Conservation (phyloP, 257 asterid species). For the Lavandula angustifolia region DNA sequence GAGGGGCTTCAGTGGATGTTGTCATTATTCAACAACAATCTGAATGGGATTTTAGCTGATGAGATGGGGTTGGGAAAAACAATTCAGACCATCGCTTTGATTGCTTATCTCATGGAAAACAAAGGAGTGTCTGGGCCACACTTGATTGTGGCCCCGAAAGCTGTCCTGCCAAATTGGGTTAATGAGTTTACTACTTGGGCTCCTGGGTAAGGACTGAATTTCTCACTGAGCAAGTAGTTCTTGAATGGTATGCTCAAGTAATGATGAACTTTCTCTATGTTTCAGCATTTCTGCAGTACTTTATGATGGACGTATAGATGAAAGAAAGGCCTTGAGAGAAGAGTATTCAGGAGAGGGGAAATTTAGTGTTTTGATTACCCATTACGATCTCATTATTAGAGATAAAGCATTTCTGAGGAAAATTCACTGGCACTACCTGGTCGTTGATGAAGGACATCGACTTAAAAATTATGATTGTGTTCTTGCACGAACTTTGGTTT, state of each 20-base stretch:
- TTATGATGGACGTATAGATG: conserved; percentile 93
- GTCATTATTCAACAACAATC: conserved; percentile 90
- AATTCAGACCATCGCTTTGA: conserved; percentile 88
- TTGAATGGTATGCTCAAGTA: conserved; percentile 30
- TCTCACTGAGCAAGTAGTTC: conserved; percentile 21
- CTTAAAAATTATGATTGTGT: conserved; percentile 91
- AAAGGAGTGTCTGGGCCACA: conserved; percentile 96
- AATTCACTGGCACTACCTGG: conserved; percentile 88
- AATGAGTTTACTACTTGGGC: conserved; percentile 92
- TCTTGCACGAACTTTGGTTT: conserved; percentile 83
- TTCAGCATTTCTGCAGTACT: conserved; percentile 79
- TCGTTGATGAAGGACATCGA: conserved; percentile 98
- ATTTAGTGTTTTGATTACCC: conserved; percentile 90
- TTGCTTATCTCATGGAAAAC: conserved; percentile 93
- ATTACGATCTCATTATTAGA: conserved; percentile 93
- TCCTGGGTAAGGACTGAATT: conserved; percentile 57
- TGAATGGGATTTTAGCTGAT: conserved; percentile 97
- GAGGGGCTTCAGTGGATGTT: conserved; percentile 99
- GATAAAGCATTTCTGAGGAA: conserved; percentile 89
- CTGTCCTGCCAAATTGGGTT: conserved; percentile 97
- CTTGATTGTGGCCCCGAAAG: conserved; percentile 99
- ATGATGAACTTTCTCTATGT: conserved; percentile 39
- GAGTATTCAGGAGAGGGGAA: conserved; percentile 90
- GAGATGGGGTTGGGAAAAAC: conserved; percentile 99
- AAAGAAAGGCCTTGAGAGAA: conserved; percentile 91